phyloP scores from a whole-genome alignment of 2,329 filamentous ascomycete species.

The Fusarium multiceps region DNA sequence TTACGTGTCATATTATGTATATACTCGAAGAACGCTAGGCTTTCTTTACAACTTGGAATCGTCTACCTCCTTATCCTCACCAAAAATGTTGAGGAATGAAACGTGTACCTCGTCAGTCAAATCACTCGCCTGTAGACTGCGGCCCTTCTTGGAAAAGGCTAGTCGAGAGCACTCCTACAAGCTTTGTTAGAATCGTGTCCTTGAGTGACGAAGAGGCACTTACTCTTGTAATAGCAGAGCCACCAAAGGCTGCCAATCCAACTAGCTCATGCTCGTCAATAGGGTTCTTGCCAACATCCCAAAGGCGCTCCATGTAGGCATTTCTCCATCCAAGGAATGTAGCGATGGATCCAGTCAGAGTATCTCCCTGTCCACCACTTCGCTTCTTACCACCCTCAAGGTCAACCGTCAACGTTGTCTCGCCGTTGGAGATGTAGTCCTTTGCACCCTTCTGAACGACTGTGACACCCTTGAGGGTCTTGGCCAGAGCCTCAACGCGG shows the following conservation, averaged over 20 bases:
- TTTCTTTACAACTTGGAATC: conserved; percentile 50
- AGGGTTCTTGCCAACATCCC: conserved; percentile 67
- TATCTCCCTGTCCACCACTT: conserved; percentile 95
- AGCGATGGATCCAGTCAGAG: conserved; percentile 87
- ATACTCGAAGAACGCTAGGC: not conserved
- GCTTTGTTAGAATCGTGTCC: conserved; percentile 23
- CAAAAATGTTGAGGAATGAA: conserved; percentile 84
- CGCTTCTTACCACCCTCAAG: conserved; percentile 86
- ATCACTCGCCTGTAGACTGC: conserved; percentile 92
- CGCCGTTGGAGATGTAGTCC: conserved; percentile 86
- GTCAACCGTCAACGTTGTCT: conserved; percentile 79
- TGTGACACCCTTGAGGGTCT: conserved; percentile 85
- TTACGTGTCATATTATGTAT: not conserved
- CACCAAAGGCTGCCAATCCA: conserved; percentile 84
- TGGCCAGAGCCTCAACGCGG: conserved; percentile 74
- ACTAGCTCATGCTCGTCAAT: conserved; percentile 70
- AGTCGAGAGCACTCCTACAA: conserved; percentile 80
- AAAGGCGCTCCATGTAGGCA: conserved; percentile 85
- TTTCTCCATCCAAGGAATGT: conserved; percentile 90
- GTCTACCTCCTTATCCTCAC: conserved; percentile 61
- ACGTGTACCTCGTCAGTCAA: conserved; percentile 89
- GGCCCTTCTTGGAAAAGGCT: conserved; percentile 86
- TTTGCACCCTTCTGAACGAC: conserved; percentile 88
- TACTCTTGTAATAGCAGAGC: conserved; percentile 85
- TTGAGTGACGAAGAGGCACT: conserved; percentile 46